These are phyloP conservation scores for Dittrichia graveolens DNA, from an alignment of 129 eudicot species.

Conservation along the genomic window DNA sequence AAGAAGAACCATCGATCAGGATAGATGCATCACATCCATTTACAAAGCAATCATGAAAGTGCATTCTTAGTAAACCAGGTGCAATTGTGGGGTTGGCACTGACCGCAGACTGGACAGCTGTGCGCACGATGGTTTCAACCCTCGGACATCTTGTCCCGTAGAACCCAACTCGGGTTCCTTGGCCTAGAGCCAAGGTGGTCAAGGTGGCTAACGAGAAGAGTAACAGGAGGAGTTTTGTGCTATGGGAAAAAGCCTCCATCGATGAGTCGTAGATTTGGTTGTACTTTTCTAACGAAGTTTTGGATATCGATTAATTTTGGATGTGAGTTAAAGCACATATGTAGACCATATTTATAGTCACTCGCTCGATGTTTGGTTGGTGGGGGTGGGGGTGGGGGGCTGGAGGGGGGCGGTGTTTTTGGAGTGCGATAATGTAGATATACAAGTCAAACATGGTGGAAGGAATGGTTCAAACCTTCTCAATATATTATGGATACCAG, in stretches of 20 bases:
- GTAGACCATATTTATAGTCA: too few relatives aligned
- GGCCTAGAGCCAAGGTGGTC: constrained; percentile 32
- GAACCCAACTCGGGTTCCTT: constrained; percentile 39
- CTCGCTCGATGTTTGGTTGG: too few relatives aligned
- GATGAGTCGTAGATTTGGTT: too few relatives aligned
- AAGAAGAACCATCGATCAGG: constrained; percentile 44
- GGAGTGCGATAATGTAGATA: too few relatives aligned
- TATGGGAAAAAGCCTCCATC: not conserved
- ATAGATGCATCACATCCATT: constrained; percentile 74
- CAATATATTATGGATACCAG: too few relatives aligned
- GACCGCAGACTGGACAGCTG: constrained; percentile 40
- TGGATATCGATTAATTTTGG: too few relatives aligned
- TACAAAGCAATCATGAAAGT: constrained; percentile 66
- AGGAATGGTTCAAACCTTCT: too few relatives aligned
- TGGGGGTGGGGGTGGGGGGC: too few relatives aligned
- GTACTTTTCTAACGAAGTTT: too few relatives aligned
- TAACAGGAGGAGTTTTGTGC: not conserved
- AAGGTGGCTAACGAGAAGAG: constrained; percentile 27
- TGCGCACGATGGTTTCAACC: constrained; percentile 49
- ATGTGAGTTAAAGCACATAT: too few relatives aligned
- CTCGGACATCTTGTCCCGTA: constrained; percentile 46
- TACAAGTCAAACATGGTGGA: too few relatives aligned
- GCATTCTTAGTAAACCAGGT: constrained; percentile 53
- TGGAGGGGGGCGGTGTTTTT: too few relatives aligned
- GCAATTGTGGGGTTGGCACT: constrained; percentile 41